Evolutionary conservation across 108 stramenopile species (phyloP).

Genomic region (Cyclostephanos tholiformis): DNA sequence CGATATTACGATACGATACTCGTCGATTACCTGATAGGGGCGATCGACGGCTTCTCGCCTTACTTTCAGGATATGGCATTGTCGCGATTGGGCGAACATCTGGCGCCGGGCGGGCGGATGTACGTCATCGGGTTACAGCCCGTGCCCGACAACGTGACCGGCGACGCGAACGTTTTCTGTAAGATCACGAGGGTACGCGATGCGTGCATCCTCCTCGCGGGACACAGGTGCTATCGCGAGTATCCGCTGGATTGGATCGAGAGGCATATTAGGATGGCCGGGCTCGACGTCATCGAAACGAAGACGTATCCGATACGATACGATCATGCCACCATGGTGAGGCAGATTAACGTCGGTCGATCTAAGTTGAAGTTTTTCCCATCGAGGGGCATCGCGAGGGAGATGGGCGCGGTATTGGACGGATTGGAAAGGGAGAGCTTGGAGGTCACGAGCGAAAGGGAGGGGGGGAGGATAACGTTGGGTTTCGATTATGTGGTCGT

Average conservation of each 20-base stretch:
- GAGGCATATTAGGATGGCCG: slow-evolving; percentile 65
- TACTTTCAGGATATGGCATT: slow-evolving; percentile 93
- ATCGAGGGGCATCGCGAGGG: slow-evolving; percentile 54
- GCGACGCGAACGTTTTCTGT: slow-evolving; percentile 81
- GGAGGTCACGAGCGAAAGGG: slow-evolving; percentile 48
- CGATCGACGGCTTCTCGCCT: slow-evolving; percentile 95
- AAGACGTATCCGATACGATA: slow-evolving; percentile 90
- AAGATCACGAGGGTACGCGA: slow-evolving; percentile 87
- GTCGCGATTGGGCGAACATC: slow-evolving; percentile 67
- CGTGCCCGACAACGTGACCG: slow-evolving; percentile 76
- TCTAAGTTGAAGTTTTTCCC: slow-evolving; percentile 83
- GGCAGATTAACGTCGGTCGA: slow-evolving; percentile 91
- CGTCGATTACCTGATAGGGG: slow-evolving; percentile 95
- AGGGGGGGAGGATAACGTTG: slow-evolving; percentile 64
- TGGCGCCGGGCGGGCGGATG: slow-evolving; percentile 88
- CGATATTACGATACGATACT: slow-evolving; percentile 79
- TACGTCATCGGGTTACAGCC: slow-evolving; percentile 94
- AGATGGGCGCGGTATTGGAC: slow-evolving; percentile 69
- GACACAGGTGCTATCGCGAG: slow-evolving; percentile 94
- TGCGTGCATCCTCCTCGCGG: slow-evolving; percentile 92
- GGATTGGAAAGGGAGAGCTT: slow-evolving; percentile 65
- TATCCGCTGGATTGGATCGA: slow-evolving; percentile 95
- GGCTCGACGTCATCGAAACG: slow-evolving; percentile 56
- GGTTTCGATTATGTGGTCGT: slow-evolving; percentile 95
- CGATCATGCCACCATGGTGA: slow-evolving; percentile 72